Evolutionary conservation across 2,329 filamentous ascomycete genomes (phyloP).

Genomic region (Aphanoascus verrucosus): DNA sequence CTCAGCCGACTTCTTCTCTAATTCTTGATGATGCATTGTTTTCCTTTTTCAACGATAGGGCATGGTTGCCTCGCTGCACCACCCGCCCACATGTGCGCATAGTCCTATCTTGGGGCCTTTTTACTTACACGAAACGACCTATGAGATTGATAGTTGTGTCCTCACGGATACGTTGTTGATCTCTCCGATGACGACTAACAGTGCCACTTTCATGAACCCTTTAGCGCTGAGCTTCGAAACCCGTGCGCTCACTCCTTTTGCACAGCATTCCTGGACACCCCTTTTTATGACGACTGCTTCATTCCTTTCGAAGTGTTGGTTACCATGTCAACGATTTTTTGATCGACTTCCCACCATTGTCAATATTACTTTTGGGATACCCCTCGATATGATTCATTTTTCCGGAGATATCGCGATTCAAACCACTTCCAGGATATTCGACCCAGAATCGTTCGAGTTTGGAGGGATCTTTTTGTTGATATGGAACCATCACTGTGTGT

Average conservation of each 20-base stretch:
- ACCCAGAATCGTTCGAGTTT: background rate
- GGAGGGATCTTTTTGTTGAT: background rate
- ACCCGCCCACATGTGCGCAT: constrained; percentile 1
- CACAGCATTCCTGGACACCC: background rate
- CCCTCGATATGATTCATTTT: background rate
- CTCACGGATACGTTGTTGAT: background rate
- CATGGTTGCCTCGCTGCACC: constrained; percentile 4
- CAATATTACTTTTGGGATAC: background rate
- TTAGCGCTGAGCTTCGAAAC: background rate
- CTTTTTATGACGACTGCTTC: background rate
- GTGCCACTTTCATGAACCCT: constrained; percentile 3
- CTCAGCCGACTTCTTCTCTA: constrained; percentile 4
- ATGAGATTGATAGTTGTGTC: background rate
- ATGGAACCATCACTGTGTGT: background rate
- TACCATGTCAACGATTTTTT: background rate
- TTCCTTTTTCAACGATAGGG: background rate
- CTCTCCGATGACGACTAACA: background rate
- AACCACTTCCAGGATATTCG: background rate
- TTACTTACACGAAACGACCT: constrained; percentile 1
- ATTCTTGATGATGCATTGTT: constrained; percentile 10
- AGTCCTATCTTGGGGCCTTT: constrained; percentile 1
- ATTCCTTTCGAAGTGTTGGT: background rate
- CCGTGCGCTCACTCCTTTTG: background rate
- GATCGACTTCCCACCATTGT: background rate
- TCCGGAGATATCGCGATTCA: background rate